Conservation (phyloP, 495 filamentous ascomycete species). For the Penicillium cinerascens region DNA sequence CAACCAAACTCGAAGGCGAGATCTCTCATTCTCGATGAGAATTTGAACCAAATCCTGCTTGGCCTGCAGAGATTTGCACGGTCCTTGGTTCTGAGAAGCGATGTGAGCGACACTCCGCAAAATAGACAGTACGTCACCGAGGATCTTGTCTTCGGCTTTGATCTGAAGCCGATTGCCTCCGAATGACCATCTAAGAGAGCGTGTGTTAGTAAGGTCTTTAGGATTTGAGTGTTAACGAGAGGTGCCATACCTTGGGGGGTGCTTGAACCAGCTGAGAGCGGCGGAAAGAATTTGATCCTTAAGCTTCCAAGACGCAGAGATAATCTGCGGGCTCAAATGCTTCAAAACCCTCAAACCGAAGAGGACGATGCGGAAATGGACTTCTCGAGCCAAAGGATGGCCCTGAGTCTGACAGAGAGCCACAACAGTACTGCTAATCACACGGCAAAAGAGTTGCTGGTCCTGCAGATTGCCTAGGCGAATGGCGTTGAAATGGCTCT, state of each 20-base stretch:
- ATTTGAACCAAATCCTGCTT: slow-evolving; percentile 78
- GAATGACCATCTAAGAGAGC: slow-evolving; percentile 70
- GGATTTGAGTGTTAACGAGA: not conserved
- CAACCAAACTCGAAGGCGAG: slow-evolving; percentile 84
- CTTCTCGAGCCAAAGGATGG: slow-evolving; percentile 86
- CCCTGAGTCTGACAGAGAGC: slow-evolving; percentile 63
- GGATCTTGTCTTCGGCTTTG: slow-evolving; percentile 82
- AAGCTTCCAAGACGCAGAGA: slow-evolving; percentile 63
- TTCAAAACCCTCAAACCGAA: slow-evolving; percentile 75
- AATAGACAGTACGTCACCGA: slow-evolving; percentile 68
- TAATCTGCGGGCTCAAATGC: slow-evolving; percentile 59
- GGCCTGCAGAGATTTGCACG: slow-evolving; percentile 61
- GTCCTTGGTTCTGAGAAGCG: slow-evolving; percentile 49
- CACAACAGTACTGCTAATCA: slow-evolving; percentile 71
- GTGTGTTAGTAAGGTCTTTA: slow-evolving; percentile 11
- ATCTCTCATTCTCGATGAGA: slow-evolving; percentile 81
- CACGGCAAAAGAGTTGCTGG: slow-evolving; percentile 72
- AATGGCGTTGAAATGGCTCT: slow-evolving; percentile 89
- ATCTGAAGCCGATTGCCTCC: slow-evolving; percentile 90
- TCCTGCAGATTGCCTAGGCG: slow-evolving; percentile 75
- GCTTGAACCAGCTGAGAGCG: slow-evolving; percentile 81
- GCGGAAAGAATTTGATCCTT: slow-evolving; percentile 87
- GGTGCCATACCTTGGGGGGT: slow-evolving; percentile 57
- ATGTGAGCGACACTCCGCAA: slow-evolving; percentile 56
- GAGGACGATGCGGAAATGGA: slow-evolving; percentile 81